These are phyloP conservation scores for Rhodotorula sp. DNA, from an alignment of 1,284 basidiomycete species.

Conservation along the genomic window DNA sequence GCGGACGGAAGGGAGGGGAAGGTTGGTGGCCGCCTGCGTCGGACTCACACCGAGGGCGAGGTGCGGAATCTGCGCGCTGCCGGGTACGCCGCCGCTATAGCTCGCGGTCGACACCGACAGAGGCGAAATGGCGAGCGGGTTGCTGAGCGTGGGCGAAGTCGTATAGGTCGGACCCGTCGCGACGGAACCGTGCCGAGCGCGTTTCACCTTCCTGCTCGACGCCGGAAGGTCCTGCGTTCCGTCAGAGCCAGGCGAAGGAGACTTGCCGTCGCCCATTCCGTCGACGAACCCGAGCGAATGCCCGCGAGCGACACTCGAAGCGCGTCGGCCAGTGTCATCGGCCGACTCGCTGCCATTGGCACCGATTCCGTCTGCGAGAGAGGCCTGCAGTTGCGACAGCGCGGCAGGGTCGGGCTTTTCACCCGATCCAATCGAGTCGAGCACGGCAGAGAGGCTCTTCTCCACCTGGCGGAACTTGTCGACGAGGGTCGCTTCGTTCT, in stretches of 20 bases:
- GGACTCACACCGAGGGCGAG: neutral
- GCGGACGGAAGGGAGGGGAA: neutral
- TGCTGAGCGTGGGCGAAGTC: slow-evolving; percentile 9
- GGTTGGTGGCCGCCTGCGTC: neutral
- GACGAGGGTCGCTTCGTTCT: slow-evolving; percentile 10
- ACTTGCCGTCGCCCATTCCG: neutral
- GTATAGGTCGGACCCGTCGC: neutral
- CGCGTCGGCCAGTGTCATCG: neutral
- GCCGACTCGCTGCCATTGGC: neutral
- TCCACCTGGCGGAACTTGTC: slow-evolving; percentile 34
- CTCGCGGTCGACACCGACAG: slow-evolving; percentile 3
- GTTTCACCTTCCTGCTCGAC: neutral
- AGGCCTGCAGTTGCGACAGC: slow-evolving; percentile 23
- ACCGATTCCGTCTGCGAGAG: slow-evolving; percentile 24
- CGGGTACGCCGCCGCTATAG: neutral
- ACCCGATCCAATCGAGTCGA: slow-evolving; percentile 32
- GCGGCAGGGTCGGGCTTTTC: slow-evolving; percentile 23
- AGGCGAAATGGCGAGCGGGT: slow-evolving; percentile 8
- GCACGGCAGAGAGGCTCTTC: slow-evolving; percentile 20
- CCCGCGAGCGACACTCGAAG: neutral
- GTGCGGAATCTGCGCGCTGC: neutral
- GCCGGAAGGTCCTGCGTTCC: neutral
- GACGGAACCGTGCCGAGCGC: slow-evolving; percentile 12
- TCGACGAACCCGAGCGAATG: neutral
- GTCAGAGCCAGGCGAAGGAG: slow-evolving; percentile 10